Percentiles rank a stretch among this genome's conserved stretches.
Conservation (phyloP, 106 monocot genomes). For the Cymbidium sinense region DNA sequence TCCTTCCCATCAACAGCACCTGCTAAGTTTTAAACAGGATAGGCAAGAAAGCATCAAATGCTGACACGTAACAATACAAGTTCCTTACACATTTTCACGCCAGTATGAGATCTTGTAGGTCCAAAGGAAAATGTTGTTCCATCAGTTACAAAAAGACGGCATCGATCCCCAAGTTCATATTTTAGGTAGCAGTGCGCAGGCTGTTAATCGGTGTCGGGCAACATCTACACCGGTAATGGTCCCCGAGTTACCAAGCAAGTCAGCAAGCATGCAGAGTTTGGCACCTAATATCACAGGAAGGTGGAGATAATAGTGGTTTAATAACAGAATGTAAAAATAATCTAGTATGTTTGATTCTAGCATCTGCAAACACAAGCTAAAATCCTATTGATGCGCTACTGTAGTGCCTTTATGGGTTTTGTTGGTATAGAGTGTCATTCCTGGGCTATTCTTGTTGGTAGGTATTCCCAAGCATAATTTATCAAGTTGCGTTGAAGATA, state of each 20-base stretch:
- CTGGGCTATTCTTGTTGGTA: too few species aligned
- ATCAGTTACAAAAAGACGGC: conserved; percentile 90
- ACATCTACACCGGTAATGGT: conserved; percentile 92
- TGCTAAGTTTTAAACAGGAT: conserved; percentile 12
- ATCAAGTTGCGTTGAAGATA: too few species aligned
- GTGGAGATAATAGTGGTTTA: not conserved
- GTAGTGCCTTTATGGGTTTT: too few species aligned
- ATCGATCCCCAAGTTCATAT: conserved; percentile 63
- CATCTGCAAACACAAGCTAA: not conserved
- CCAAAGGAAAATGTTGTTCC: conserved; percentile 80
- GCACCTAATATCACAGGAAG: conserved; percentile 43
- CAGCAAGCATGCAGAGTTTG: conserved; percentile 91
- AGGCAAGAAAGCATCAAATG: not conserved
- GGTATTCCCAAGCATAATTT: too few species aligned
- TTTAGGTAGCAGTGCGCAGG: conserved; percentile 84
- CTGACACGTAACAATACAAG: not conserved
- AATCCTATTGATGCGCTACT: not conserved
- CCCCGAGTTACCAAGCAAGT: conserved; percentile 68
- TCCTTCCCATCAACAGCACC: conserved; percentile 22
- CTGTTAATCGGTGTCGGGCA: conserved; percentile 74
- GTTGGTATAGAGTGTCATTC: too few species aligned
- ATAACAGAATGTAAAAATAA: not conserved
- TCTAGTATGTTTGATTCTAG: not conserved
- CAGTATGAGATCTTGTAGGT: conserved; percentile 32
- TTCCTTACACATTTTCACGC: conserved; percentile 27